phyloP scores from a whole-genome alignment of 106 monocot genomes.

The Platanthera guangdongensis region DNA sequence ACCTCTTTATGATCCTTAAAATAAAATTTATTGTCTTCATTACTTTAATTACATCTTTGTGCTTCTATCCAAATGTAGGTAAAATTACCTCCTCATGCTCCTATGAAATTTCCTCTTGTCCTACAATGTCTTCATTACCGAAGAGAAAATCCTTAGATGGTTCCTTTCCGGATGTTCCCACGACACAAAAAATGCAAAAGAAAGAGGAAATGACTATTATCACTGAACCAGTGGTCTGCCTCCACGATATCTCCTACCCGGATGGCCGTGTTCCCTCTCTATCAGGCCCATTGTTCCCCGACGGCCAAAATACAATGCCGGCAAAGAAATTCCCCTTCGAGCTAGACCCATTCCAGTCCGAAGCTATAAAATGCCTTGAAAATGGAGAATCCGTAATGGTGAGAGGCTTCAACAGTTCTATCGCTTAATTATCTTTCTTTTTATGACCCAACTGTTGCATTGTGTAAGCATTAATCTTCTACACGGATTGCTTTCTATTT shows the following conservation, averaged over 20 bases:
- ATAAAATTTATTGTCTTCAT: no score
- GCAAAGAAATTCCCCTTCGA: constrained; percentile 71
- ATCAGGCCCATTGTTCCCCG: background rate
- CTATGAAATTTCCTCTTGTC: background rate
- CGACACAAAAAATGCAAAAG: constrained; percentile 20
- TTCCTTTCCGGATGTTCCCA: background rate
- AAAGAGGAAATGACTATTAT: background rate
- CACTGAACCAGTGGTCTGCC: constrained; percentile 50
- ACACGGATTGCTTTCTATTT: background rate
- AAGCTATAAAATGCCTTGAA: constrained; percentile 76
- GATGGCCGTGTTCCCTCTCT: constrained; percentile 39
- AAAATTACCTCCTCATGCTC: no score
- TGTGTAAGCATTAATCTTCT: background rate
- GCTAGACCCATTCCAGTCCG: constrained; percentile 89
- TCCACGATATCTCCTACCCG: constrained; percentile 92
- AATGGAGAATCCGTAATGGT: constrained; percentile 97
- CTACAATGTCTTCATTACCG: constrained; percentile 20
- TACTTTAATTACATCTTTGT: no score
- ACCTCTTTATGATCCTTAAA: no score
- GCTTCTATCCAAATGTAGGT: no score
- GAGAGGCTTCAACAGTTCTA: background rate
- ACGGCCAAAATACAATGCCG: constrained; percentile 30
- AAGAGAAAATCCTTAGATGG: constrained; percentile 53
- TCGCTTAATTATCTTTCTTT: background rate
- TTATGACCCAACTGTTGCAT: background rate